phyloP scores from a whole-genome alignment of 2,329 filamentous ascomycete species.

The Hypoxylon sp. region DNA sequence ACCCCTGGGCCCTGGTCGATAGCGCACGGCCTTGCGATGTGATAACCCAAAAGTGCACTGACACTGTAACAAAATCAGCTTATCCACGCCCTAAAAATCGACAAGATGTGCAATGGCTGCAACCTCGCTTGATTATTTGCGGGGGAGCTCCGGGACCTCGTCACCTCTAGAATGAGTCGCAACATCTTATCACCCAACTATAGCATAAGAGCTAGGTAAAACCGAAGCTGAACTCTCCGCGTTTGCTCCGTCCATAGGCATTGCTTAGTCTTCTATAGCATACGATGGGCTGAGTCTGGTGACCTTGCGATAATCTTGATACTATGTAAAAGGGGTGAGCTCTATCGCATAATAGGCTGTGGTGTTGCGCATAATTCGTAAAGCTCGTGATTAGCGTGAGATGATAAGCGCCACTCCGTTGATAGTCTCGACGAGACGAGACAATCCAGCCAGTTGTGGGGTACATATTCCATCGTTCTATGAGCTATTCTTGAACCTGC shows the following conservation, averaged over 20 bases:
- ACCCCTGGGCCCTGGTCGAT: slow-evolving; percentile 2
- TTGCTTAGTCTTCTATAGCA: slow-evolving; percentile 3
- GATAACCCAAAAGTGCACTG: slow-evolving; percentile 18
- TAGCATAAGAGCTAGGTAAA: background rate
- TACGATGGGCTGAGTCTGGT: slow-evolving; percentile 23
- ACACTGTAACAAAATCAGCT: slow-evolving; percentile 13
- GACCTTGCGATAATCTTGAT: slow-evolving; percentile 23
- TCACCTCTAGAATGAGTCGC: slow-evolving; percentile 9
- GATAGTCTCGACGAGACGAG: slow-evolving; percentile 15
- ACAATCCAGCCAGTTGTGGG: slow-evolving; percentile 34
- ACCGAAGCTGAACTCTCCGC: slow-evolving; percentile 10
- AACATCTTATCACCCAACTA: slow-evolving; percentile 15
- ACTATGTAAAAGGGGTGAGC: slow-evolving; percentile 20
- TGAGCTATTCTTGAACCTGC: too few relatives aligned
- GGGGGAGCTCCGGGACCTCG: slow-evolving; percentile 25
- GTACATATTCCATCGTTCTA: slow-evolving; percentile 32
- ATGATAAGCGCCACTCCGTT: slow-evolving; percentile 35
- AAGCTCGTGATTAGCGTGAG: slow-evolving; percentile 30
- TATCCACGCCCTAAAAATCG: slow-evolving; percentile 11
- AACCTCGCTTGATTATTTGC: slow-evolving; percentile 23
- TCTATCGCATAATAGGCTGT: slow-evolving; percentile 20
- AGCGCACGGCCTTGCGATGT: slow-evolving; percentile 19
- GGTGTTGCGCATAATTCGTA: slow-evolving; percentile 14
- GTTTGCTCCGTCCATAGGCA: slow-evolving; percentile 17
- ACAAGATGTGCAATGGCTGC: slow-evolving; percentile 20